Evolutionary conservation across 371 early-diverging fungal species (phyloP), one percentile per base, ranked within the genome.

Genomic region (Circinella minor): DNA sequence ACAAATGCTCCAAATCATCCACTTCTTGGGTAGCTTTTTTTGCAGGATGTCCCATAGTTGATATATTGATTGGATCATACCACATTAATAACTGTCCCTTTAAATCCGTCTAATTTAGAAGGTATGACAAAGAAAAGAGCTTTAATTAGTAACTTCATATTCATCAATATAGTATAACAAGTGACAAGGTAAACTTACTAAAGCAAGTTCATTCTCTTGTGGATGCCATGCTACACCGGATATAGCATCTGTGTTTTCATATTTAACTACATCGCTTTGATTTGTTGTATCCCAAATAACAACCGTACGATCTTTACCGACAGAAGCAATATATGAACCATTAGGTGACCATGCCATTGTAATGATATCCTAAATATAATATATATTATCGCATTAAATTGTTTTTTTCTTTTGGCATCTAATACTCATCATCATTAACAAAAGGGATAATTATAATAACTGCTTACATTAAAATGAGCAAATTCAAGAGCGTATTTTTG

Each of bases 291-390:
- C 76, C 91, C 91, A 92, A 34, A 92, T 72, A 27, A 77, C 75
- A 5, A 90, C 18, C 38, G 78, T 73, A 8, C 72, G 75, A 59
- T 86, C 82, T 8, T 55, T 63, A n/a, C 78, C 72, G 37, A 73
- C 72, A 7, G 86, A 74, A 1, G 83, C 86, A 9, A 92, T 55
- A 57, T 86, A 87, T 5, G 74, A 60, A 1, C 93, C 91, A 51
- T 88, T 88, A 9, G 87, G 83, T 8, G 90, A 90, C 89, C 88
- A 92, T 17, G 81, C 73, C 13, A 90, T 36, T 0, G 78, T 73
- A n/a, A 68, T 73, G 1, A 87, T 73, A 34, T 65, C 64, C 74
- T 80, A 71, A 1, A 87, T 72, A 34, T 63, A 59, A 72, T 80
- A 71, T 43, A 17, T 13, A 51, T 13, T 17, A 51, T 5, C 15